Evolutionary conservation across 2,329 filamentous ascomycete genomes (phyloP), one percentile per base, ranked within the genome.

Genomic region (Bipolaris cookei): DNA sequence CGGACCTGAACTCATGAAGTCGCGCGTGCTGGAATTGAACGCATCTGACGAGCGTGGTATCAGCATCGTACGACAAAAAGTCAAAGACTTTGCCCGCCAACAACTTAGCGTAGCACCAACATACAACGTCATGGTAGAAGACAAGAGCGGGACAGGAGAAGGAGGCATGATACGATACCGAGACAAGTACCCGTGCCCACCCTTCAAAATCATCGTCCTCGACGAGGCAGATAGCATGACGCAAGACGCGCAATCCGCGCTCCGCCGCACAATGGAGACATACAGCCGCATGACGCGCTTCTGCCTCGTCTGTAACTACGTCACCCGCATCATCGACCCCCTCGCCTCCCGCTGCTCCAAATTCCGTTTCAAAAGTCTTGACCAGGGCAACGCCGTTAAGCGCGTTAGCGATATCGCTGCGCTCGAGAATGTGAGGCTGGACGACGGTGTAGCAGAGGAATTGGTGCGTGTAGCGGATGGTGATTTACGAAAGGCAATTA

Each of bases 221-320:
- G 95, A 99, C 78, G 95, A 99, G 80, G 95, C 95, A 66, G 95
- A 99, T 76, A 95, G 90, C 66, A 98, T 99, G 94, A 99, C 95
- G 37, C 94, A 98, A 77, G 96, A 99, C 79, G 95, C 95, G 11
- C 95, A 99, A 81, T 91, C 88, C 58, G 95, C 96, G 4, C 82
- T 99, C 55, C 85, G 95, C 64, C 86, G 96, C 52, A 99, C 95
- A 1, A 99, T 99, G 95, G 95, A 99, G 80, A 96, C 92, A 43
- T 98, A 98, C 78, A 91, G 87, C 76, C 93, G 92, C 71, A 97
- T 98, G 78, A 99, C 95, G 2, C 86, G 95, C 13, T 99, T 99
- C 78, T 98, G 95, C 74, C 83, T 99, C 39, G 94, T 98, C 56
- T 99, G 96, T 80, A 99, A 99, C 79, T 99, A 99, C 71, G 95